Base-by-base conservation (phyloP, 2,329 filamentous ascomycete species). In the Aureobasidium musti region DNA sequence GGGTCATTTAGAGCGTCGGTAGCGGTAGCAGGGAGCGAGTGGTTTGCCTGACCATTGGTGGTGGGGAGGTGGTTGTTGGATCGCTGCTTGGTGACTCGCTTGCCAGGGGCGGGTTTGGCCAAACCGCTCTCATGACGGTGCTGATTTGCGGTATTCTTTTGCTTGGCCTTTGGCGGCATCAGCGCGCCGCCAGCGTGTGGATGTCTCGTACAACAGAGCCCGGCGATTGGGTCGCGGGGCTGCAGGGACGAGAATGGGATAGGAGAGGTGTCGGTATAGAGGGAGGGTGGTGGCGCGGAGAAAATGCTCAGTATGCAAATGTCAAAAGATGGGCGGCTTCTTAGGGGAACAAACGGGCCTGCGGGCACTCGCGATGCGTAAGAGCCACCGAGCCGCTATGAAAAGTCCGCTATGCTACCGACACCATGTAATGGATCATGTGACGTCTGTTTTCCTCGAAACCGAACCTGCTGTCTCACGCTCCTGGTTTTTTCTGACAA, bases 121-220 rank as follows among this genome's bases (percentile, higher is more conserved):
- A 92, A 84, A 76, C 91, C 92, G 89, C 91, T 92, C 81, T 97
- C 92, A 81, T 96, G 90, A 79, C 90, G 87, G 74, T 80, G 79
- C 76, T 78, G 76, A 75, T 80, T 79, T 75, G 79, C 76, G 72
- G 73, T 72, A 76, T 77, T 77, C 71, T 73, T 73, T 73, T 74
- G 76, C 74, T 79, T 80, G 74, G 73, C 74, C 76, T 79, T 81
- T 71, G 79, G 77, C 79, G 81, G 81, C 81, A 83, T 82, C 74
- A 79, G 76, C 73, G 71, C 68, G 69, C 69, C 72, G 72, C 71
- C 70, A 68, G 64, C 57, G 67, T 39, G 41, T 37, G 35, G n/a
- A 21, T 49, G 60, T 21, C 64, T 66, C 64, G 47, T 64, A 14
- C 49, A 54, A 64, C 61, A 21, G 64, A 66, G 64, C 64, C 64